Evolutionary conservation across 352 stramenopile species (phyloP).

Genomic region (Pythium phragmitis): DNA sequence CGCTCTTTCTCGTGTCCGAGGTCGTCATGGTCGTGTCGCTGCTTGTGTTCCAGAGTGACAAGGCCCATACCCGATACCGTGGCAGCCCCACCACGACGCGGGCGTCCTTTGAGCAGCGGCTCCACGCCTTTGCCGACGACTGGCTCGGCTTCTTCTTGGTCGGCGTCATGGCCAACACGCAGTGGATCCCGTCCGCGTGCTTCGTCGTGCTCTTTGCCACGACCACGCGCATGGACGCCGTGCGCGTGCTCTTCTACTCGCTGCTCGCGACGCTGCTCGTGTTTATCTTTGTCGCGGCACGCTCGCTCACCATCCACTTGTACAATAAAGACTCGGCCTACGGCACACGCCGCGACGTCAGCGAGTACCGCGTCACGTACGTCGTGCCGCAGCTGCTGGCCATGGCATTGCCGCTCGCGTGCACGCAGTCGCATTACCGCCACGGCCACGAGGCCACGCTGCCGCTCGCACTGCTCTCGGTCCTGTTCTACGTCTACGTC

Average conservation of each 20-base stretch:
- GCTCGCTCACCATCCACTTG: conserved; percentile 53
- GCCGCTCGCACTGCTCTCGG: conserved; percentile 43
- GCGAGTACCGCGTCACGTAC: conserved; percentile 57
- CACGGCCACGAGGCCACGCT: conserved; percentile 42
- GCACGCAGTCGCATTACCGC: conserved; percentile 54
- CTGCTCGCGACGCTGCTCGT: conserved; percentile 36
- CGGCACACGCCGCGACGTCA: conserved; percentile 43
- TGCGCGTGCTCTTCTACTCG: conserved; percentile 44
- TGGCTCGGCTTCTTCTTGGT: conserved; percentile 52
- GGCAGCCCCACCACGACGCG: background rate
- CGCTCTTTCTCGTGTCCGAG: conserved; percentile 63
- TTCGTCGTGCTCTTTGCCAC: conserved; percentile 50
- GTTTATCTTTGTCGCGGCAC: conserved; percentile 57
- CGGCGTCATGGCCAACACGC: conserved; percentile 55
- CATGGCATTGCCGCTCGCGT: conserved; percentile 39
- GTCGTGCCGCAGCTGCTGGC: conserved; percentile 41
- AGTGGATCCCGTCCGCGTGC: conserved; percentile 59
- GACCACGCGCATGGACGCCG: conserved; percentile 41
- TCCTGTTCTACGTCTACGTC: conserved; percentile 65
- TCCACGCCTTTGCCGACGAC: conserved; percentile 53
- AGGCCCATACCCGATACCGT: background rate
- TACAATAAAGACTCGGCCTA: conserved; percentile 62
- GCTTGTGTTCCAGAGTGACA: conserved; percentile 48
- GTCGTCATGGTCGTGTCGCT: conserved; percentile 85
- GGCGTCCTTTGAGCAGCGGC: conserved; percentile 21